Percentiles rank a stretch among this genome's conserved stretches.
Evolutionary conservation across 2,329 filamentous ascomycete genomes (phyloP).

Genomic region (Apiospora marii): DNA sequence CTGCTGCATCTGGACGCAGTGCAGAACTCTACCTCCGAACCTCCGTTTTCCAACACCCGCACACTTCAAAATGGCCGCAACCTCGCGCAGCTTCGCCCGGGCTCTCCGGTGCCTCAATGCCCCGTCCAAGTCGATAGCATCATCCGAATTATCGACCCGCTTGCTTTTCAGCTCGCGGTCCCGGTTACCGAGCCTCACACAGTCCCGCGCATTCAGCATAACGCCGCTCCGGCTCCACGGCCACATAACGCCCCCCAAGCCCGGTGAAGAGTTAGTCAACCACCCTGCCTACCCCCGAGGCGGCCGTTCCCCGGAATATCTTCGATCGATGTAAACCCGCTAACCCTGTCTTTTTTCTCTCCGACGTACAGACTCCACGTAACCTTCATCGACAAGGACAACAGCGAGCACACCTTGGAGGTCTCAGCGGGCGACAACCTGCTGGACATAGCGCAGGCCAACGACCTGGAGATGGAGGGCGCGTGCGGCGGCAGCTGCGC

Average conservation of each 20-base stretch:
- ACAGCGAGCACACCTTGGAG: constrained; percentile 77
- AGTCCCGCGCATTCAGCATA: constrained; percentile 68
- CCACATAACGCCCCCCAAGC: constrained; percentile 83
- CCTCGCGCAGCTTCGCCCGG: constrained; percentile 23
- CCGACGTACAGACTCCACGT: constrained; percentile 72
- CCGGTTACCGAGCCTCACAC: background rate
- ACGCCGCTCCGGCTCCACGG: constrained; percentile 71
- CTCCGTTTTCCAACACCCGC: constrained; percentile 18
- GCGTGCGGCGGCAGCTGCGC: constrained; percentile 95
- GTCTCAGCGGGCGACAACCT: constrained; percentile 91
- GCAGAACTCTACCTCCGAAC: constrained; percentile 28
- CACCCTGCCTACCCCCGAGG: background rate
- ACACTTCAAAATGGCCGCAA: constrained; percentile 21
- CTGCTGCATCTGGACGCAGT: constrained; percentile 4
- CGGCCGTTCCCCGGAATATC: background rate
- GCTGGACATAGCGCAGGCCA: constrained; percentile 90
- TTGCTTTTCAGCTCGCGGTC: background rate
- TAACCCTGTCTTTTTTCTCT: background rate
- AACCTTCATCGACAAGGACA: constrained; percentile 77
- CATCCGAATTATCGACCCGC: background rate
- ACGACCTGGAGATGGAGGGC: constrained; percentile 98
- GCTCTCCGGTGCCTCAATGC: constrained; percentile 25
- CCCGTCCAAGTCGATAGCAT: background rate
- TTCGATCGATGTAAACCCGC: background rate
- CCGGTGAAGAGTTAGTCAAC: constrained; percentile 85